A percentile compares a stretch with the other conserved stretches of the same genome.
Conservation (phyloP, 2,329 filamentous ascomycete species). For the Cryphonectria japonica region DNA sequence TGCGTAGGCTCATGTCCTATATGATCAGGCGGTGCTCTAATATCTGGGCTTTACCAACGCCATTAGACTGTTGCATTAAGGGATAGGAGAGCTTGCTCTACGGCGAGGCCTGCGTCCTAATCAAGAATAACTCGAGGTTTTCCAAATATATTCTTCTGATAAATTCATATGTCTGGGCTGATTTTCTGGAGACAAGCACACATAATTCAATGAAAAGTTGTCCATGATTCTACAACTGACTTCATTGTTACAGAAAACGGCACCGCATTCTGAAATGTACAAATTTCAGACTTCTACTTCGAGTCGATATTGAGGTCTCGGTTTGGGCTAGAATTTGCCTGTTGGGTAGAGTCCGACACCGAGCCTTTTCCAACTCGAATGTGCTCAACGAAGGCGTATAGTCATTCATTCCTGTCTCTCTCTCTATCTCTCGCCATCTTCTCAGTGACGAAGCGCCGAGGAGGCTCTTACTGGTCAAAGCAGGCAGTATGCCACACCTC, state of each 20-base stretch:
- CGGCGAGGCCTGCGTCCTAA: neutral
- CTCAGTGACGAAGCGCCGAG: neutral
- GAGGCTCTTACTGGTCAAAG: neutral
- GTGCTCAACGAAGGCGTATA: neutral
- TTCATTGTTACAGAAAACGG: neutral
- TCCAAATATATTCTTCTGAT: neutral
- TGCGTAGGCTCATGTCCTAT: neutral
- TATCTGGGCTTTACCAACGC: conserved; percentile 3
- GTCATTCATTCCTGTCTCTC: neutral
- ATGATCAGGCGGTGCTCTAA: neutral
- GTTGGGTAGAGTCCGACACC: neutral
- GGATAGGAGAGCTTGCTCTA: neutral
- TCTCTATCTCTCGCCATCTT: neutral
- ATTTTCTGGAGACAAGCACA: neutral
- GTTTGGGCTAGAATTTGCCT: neutral
- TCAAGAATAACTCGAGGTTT: neutral
- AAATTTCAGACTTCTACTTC: neutral
- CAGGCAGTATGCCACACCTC: neutral
- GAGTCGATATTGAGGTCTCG: neutral
- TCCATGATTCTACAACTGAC: neutral
- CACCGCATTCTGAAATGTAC: neutral
- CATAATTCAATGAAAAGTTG: neutral
- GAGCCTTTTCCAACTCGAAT: neutral
- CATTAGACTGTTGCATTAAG: conserved; percentile 2
- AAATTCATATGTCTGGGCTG: neutral